Percentiles rank a stretch among this genome's conserved stretches.
Evolutionary conservation across 768 basidiomycete genomes (phyloP).

Genomic region (Austroboletus eburneus): DNA sequence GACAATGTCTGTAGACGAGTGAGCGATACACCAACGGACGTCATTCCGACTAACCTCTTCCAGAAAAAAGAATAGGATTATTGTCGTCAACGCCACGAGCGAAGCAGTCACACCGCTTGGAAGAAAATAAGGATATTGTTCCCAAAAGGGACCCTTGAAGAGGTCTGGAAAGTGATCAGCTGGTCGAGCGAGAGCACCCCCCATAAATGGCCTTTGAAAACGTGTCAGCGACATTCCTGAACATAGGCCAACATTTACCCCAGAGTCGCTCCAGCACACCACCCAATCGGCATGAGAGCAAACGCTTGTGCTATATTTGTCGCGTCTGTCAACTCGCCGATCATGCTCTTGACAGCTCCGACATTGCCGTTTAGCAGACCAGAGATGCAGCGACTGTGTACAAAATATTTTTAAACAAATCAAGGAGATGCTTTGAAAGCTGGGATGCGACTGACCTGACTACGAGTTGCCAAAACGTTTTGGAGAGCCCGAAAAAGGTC

Average conservation of each 20-base stretch:
- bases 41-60: conserved; percentile 41
- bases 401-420: too few relatives aligned
- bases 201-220: conserved; percentile 37
- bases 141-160: conserved; percentile 47
- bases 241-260: conserved; percentile 26
- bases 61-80: conserved; percentile 44
- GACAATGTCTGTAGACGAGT: conserved; percentile 11
- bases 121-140: conserved; percentile 56
- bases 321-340: conserved; percentile 59
- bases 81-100: conserved; percentile 41
- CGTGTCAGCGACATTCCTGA: neutral
- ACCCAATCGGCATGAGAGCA: conserved; percentile 27
- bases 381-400: conserved; percentile 29
- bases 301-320: conserved; percentile 29
- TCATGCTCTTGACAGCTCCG: conserved; percentile 53
- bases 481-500: conserved; percentile 68
- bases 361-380: conserved; percentile 34
- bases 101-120: conserved; percentile 59
- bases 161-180: conserved; percentile 46
- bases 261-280: conserved; percentile 31
- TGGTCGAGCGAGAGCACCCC: conserved; percentile 51
- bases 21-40: neutral
- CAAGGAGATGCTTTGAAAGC: too few relatives aligned
- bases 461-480: conserved; percentile 59
- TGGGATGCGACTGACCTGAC: conserved; percentile 36